Percentiles rank a stretch among this genome's conserved stretches.
phyloP scores from a whole-genome alignment of 495 filamentous ascomycete species.

The Tuber microsphaerosporum region DNA sequence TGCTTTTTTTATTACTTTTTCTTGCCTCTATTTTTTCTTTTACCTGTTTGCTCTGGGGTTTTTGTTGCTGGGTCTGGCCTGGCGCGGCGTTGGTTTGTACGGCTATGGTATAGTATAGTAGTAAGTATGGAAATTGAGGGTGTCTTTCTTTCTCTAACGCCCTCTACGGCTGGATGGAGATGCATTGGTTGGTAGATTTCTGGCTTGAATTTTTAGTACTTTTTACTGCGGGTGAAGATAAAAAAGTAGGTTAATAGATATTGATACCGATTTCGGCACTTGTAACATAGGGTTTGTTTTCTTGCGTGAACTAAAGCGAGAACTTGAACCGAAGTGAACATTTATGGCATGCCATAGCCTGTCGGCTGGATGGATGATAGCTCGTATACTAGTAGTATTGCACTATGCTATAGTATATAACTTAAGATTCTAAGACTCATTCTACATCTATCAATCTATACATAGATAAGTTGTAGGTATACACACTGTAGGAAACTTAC shows the following conservation, averaged over 20 bases:
- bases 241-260: neutral
- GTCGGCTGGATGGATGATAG: neutral
- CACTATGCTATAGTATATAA: neutral
- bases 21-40: neutral
- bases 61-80: neutral
- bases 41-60: neutral
- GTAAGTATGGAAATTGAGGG: neutral
- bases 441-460: neutral
- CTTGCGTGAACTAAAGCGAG: neutral
- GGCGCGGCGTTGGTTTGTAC: neutral
- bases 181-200: constrained; percentile 1
- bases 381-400: neutral
- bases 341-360: neutral
- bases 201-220: neutral
- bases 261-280: neutral
- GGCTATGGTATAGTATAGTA: neutral
- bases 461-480: neutral
- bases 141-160: neutral
- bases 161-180: neutral
- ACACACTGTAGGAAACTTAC: neutral
- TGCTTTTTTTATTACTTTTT: neutral
- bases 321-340: neutral
- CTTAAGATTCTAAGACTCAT: neutral
- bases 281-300: neutral
- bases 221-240: neutral